These are phyloP conservation scores for Andrographis paniculata DNA, from an alignment of 305 asterid genomes.

Conservation along the genomic window DNA sequence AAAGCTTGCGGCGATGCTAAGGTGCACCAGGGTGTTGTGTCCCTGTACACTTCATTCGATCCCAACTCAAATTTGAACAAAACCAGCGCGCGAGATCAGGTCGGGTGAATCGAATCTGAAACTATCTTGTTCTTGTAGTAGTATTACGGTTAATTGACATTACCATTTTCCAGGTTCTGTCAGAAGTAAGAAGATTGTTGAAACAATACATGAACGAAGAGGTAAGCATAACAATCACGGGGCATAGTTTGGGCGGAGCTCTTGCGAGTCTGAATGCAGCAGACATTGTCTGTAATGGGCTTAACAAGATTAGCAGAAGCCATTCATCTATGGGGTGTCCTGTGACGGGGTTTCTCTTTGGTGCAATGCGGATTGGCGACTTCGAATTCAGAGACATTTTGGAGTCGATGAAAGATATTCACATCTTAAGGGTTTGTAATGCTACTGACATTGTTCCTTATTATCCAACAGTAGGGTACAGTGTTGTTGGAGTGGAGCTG, in stretches of 20 bases:
- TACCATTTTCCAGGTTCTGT: constrained; percentile 28
- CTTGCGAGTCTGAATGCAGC: constrained; percentile 37
- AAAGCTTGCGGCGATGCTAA: constrained; percentile 6
- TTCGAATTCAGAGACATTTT: constrained; percentile 16
- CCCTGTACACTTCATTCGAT: constrained; percentile 38
- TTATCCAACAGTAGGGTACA: constrained; percentile 31
- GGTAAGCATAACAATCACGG: constrained; percentile 48
- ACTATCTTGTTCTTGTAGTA: background rate
- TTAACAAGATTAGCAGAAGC: constrained; percentile 30
- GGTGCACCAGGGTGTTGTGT: constrained; percentile 40
- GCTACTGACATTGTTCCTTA: constrained; percentile 40
- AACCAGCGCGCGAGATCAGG: constrained; percentile 52
- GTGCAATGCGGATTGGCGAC: constrained; percentile 54
- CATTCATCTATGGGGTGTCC: constrained; percentile 29
- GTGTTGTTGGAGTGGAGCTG: constrained; percentile 43
- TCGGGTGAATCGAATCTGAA: background rate
- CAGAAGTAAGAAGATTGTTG: constrained; percentile 30
- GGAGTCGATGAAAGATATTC: constrained; percentile 24
- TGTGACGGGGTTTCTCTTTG: constrained; percentile 54
- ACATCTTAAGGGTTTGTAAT: constrained; percentile 34
- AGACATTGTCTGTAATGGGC: constrained; percentile 39
- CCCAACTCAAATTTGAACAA: constrained; percentile 22
- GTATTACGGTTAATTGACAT: too few relatives aligned
- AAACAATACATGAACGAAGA: constrained; percentile 34
- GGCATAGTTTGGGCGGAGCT: constrained; percentile 65